phyloP scores from a whole-genome alignment of 805 yeast species.

The Sugiyamaella marilandica region DNA sequence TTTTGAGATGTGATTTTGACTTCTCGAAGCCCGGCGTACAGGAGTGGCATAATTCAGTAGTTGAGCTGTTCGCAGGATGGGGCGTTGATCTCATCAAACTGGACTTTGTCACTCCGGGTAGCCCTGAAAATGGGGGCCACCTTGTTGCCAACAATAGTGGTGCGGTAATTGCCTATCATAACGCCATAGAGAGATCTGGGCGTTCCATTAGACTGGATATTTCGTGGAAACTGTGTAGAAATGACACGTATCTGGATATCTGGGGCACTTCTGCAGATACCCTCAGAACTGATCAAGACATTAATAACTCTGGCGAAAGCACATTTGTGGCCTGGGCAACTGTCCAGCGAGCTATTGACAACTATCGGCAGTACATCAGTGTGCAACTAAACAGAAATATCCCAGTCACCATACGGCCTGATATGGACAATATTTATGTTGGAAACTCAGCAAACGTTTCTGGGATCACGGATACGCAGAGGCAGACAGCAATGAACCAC shows the following conservation, averaged over 20 bases:
- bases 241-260: constrained; percentile 12
- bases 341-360: constrained; percentile 14
- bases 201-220: constrained; percentile 12
- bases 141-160: constrained; percentile 12
- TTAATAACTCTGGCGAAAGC: constrained; percentile 9
- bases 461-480: constrained; percentile 12
- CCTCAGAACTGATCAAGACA: constrained; percentile 13
- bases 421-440: constrained; percentile 15
- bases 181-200: constrained; percentile 12
- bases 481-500: constrained; percentile 12
- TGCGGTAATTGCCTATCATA: constrained; percentile 10
- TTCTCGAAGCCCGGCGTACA: constrained; percentile 13
- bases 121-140: constrained; percentile 12
- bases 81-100: constrained; percentile 15
- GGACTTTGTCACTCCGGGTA: constrained; percentile 16
- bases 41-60: constrained; percentile 13
- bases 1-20: constrained; percentile 11
- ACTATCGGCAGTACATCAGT: constrained; percentile 13
- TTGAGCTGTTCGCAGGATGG: constrained; percentile 7
- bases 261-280: constrained; percentile 10
- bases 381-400: constrained; percentile 4
- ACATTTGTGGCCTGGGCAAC: constrained; percentile 7
- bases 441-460: constrained; percentile 8
- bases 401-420: constrained; percentile 11
- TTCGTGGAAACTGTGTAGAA: constrained; percentile 16